Evolutionary conservation across 768 basidiomycete genomes (phyloP).

Genomic region (Leucosporidium creatinivorum): DNA sequence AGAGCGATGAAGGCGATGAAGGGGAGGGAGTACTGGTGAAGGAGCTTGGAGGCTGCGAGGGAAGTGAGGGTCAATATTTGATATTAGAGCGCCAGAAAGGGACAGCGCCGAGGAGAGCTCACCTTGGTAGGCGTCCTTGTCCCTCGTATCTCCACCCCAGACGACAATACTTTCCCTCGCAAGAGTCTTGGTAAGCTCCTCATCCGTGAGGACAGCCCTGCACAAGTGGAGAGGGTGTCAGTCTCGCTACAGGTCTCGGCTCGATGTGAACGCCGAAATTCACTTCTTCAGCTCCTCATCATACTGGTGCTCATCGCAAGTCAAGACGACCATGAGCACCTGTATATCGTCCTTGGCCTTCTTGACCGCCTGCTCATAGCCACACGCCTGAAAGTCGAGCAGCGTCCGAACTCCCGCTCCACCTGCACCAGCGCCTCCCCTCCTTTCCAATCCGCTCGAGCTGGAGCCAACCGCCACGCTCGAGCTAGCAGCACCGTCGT

Average conservation of each 20-base stretch:
- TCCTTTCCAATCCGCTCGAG: background rate
- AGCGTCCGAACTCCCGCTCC: slow-evolving; percentile 39
- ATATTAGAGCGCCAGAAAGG: slow-evolving; percentile 16
- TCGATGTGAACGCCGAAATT: slow-evolving; percentile 24
- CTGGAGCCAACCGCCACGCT: slow-evolving; percentile 24
- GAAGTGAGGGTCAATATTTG: slow-evolving; percentile 53
- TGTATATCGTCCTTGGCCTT: slow-evolving; percentile 62
- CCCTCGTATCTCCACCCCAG: slow-evolving; percentile 88
- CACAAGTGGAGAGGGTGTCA: background rate
- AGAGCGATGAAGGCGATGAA: slow-evolving; percentile 86
- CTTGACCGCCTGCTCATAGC: slow-evolving; percentile 72
- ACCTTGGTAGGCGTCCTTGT: slow-evolving; percentile 74
- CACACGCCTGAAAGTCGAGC: slow-evolving; percentile 71
- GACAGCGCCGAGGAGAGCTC: slow-evolving; percentile 8
- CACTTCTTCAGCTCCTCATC: slow-evolving; percentile 78
- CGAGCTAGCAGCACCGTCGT: slow-evolving; percentile 35
- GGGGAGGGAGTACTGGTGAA: slow-evolving; percentile 84
- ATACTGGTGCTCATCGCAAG: slow-evolving; percentile 86
- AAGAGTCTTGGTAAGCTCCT: slow-evolving; percentile 59
- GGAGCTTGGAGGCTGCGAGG: slow-evolving; percentile 40
- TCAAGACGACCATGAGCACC: slow-evolving; percentile 71
- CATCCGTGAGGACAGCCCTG: slow-evolving; percentile 69
- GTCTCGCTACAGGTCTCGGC: no score
- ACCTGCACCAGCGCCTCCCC: slow-evolving; percentile 35
- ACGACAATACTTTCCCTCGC: slow-evolving; percentile 48